Conservation (phyloP, 768 basidiomycete genomes). For the Leccinum sublutescens region DNA sequence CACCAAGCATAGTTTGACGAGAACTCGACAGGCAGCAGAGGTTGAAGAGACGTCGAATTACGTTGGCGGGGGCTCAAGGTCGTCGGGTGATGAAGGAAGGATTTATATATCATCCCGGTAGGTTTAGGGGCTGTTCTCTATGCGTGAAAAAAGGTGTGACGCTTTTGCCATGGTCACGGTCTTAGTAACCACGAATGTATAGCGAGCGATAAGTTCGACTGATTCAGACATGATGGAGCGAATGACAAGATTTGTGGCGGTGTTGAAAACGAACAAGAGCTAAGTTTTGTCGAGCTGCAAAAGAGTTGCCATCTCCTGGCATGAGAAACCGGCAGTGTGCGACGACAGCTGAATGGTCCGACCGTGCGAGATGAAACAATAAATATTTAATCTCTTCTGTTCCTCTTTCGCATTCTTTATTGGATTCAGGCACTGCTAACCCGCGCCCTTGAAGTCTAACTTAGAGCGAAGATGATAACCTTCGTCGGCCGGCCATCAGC, state of each 20-base stretch:
- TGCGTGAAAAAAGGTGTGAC: constrained; percentile 17
- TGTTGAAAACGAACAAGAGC: constrained; percentile 8
- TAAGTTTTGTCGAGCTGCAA: neutral
- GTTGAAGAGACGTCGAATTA: neutral
- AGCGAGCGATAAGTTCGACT: neutral
- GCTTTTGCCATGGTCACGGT: constrained; percentile 22
- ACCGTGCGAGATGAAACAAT: constrained; percentile 16
- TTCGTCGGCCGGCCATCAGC: constrained; percentile 21
- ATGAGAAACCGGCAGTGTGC: constrained; percentile 15
- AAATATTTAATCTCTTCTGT: constrained; percentile 2
- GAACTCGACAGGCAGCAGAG: constrained; percentile 2
- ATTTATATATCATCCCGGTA: constrained; percentile 29
- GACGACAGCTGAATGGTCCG: constrained; percentile 16
- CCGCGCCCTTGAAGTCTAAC: constrained; percentile 7
- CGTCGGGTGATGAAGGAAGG: constrained; percentile 13
- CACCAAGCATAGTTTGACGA: constrained; percentile 12
- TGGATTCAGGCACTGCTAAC: constrained; percentile 5
- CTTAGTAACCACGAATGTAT: constrained; percentile 13
- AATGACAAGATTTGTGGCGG: constrained; percentile 18
- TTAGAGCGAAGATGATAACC: constrained; percentile 26
- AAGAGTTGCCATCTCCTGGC: constrained; percentile 9
- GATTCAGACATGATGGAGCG: constrained; percentile 13
- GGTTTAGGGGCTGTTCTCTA: constrained; percentile 8
- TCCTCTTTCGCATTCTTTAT: constrained; percentile 18
- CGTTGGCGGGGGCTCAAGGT: constrained; percentile 10